Conservation (phyloP, 495 filamentous ascomycete species). For the Mycothermus thermophilus region DNA sequence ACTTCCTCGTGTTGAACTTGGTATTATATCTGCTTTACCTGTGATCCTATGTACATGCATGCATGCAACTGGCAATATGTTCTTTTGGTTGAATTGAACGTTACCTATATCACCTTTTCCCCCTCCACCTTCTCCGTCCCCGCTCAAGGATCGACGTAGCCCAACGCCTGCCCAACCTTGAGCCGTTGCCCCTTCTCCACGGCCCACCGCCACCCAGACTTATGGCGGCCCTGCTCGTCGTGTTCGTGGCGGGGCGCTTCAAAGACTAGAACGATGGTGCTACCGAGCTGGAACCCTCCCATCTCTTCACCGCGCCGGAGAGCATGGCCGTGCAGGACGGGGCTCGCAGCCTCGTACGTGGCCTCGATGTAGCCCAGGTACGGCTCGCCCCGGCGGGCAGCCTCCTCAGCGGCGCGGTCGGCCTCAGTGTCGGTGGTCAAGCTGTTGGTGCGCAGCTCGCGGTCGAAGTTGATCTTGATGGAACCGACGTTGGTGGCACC, state of each 20-base stretch:
- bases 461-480: constrained; percentile 94
- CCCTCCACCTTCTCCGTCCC: too few relatives aligned
- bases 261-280: constrained; percentile 91
- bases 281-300: constrained; percentile 94
- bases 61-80: too few relatives aligned
- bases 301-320: constrained; percentile 85
- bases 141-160: constrained; percentile 33
- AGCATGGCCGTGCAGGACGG: constrained; percentile 67
- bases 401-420: constrained; percentile 65
- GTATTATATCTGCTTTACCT: not conserved
- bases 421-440: constrained; percentile 81
- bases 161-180: constrained; percentile 76
- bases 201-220: constrained; percentile 62
- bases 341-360: constrained; percentile 66
- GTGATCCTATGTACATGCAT: too few relatives aligned
- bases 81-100: too few relatives aligned
- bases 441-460: constrained; percentile 84
- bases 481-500: constrained; percentile 98
- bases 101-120: too few relatives aligned
- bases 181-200: constrained; percentile 77
- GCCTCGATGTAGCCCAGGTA: constrained; percentile 84
- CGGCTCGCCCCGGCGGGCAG: constrained; percentile 57
- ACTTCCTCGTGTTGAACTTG: not conserved
- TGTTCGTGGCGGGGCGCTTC: constrained; percentile 65
- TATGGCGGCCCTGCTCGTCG: constrained; percentile 49